Percentiles rank a stretch among this genome's conserved stretches.
phyloP scores from a whole-genome alignment of 1,284 basidiomycete genomes.

The Mrakiaceae sp. region DNA sequence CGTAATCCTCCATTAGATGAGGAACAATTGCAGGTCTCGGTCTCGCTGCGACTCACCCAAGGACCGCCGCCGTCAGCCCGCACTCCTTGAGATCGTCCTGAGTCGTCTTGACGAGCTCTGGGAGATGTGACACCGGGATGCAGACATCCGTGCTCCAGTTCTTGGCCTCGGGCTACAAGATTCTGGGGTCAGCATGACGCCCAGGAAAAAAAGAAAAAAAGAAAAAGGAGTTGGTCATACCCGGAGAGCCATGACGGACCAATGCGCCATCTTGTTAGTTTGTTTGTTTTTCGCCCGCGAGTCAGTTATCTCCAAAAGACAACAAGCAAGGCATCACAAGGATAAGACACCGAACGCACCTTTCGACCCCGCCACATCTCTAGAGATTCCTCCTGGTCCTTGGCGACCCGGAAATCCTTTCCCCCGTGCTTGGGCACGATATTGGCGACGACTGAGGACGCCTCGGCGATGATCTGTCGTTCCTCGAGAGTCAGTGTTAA shows the following conservation, averaged over 20 bases:
- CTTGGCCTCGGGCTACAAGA: neutral
- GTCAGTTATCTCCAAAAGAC: neutral
- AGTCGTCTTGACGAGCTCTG: constrained; percentile 61
- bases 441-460: constrained; percentile 48
- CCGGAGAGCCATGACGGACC: constrained; percentile 50
- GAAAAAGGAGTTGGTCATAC: neutral
- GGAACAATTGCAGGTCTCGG: neutral
- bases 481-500: neutral
- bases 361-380: constrained; percentile 79
- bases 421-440: constrained; percentile 58
- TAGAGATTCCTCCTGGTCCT: constrained; percentile 54
- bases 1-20: neutral
- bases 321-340: neutral
- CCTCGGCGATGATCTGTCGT: constrained; percentile 44
- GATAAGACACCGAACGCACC: constrained; percentile 33
- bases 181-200: neutral
- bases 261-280: constrained; percentile 42
- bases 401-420: constrained; percentile 57
- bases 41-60: constrained; percentile 26
- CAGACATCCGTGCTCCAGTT: constrained; percentile 26
- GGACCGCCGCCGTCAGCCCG: constrained; percentile 46
- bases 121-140: constrained; percentile 68
- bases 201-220: neutral
- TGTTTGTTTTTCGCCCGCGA: neutral
- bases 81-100: constrained; percentile 54